Percentiles rank a stretch among this genome's conserved stretches.
These are phyloP conservation scores for Geotrichum candidum DNA, from an alignment of 1,139 yeast species.

Conservation along the genomic window DNA sequence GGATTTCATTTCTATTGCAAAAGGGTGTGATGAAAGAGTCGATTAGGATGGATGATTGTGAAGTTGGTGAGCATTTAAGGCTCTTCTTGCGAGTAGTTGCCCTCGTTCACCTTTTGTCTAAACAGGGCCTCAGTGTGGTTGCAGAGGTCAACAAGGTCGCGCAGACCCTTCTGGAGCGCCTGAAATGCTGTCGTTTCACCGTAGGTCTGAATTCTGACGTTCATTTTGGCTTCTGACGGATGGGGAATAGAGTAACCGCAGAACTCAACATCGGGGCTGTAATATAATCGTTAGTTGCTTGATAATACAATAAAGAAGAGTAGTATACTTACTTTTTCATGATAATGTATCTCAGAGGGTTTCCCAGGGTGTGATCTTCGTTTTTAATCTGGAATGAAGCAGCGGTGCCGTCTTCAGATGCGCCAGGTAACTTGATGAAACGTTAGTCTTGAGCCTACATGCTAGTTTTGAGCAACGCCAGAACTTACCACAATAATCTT, in stretches of 20 bases:
- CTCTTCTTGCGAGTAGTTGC: slow-evolving; percentile 44
- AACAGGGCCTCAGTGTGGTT: slow-evolving; percentile 75
- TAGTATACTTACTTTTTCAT: slow-evolving; percentile 62
- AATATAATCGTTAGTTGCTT: slow-evolving; percentile 6
- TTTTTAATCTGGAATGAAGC: slow-evolving; percentile 89
- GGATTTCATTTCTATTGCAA: not conserved
- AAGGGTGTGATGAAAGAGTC: not conserved
- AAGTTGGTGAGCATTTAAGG: slow-evolving; percentile 30
- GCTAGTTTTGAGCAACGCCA: not conserved
- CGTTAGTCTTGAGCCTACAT: not conserved
- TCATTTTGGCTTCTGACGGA: slow-evolving; percentile 87
- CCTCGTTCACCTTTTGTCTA: slow-evolving; percentile 39
- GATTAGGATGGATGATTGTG: slow-evolving; percentile 1
- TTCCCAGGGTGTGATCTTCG: slow-evolving; percentile 95
- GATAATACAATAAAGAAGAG: not conserved
- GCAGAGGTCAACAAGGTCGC: slow-evolving; percentile 78
- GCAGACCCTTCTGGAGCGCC: slow-evolving; percentile 87
- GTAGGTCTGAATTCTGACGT: slow-evolving; percentile 89
- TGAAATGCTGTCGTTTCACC: slow-evolving; percentile 81
- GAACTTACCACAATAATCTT: slow-evolving; percentile 29
- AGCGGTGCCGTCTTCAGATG: slow-evolving; percentile 91
- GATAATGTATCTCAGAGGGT: slow-evolving; percentile 84
- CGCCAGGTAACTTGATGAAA: slow-evolving; percentile 58
- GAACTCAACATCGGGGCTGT: slow-evolving; percentile 84
- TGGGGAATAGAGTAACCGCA: slow-evolving; percentile 99